Percentiles rank a stretch among this genome's conserved stretches.
phyloP scores from a whole-genome alignment of 345 rosid genomes.

The Lagerstroemia speciosa region DNA sequence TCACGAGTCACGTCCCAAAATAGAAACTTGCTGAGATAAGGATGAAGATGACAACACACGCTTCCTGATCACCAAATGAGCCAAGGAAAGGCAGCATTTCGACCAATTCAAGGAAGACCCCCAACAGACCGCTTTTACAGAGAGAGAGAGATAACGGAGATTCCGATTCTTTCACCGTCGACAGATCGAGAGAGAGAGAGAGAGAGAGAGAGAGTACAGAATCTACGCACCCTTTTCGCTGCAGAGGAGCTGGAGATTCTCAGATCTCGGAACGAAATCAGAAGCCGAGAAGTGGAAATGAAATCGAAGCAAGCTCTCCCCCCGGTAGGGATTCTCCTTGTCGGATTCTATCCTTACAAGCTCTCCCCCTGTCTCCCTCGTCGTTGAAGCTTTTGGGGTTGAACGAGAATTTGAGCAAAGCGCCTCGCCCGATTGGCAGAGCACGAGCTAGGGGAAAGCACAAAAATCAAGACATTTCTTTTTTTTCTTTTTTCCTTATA shows the following conservation, averaged over 20 bases:
- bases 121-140: neutral
- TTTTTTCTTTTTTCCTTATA: too few species aligned
- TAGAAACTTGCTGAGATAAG: neutral
- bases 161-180: too few species aligned
- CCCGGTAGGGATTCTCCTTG: neutral
- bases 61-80: neutral
- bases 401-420: neutral
- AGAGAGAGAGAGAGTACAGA: neutral
- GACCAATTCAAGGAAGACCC: neutral
- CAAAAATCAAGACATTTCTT: too few species aligned
- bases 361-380: neutral
- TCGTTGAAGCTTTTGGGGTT: neutral
- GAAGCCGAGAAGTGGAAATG: neutral
- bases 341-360: neutral
- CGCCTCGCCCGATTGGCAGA: neutral
- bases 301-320: neutral
- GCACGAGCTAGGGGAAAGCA: neutral
- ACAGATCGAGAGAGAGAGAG: neutral
- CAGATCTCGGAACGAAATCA: constrained; percentile 7
- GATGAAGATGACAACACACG: neutral
- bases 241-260: neutral
- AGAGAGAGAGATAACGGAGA: neutral
- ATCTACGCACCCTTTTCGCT: neutral
- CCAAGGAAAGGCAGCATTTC: neutral
- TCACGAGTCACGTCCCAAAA: neutral